Conservation (phyloP, 2,329 filamentous ascomycete genomes). For the Thermoascus crustaceus region DNA sequence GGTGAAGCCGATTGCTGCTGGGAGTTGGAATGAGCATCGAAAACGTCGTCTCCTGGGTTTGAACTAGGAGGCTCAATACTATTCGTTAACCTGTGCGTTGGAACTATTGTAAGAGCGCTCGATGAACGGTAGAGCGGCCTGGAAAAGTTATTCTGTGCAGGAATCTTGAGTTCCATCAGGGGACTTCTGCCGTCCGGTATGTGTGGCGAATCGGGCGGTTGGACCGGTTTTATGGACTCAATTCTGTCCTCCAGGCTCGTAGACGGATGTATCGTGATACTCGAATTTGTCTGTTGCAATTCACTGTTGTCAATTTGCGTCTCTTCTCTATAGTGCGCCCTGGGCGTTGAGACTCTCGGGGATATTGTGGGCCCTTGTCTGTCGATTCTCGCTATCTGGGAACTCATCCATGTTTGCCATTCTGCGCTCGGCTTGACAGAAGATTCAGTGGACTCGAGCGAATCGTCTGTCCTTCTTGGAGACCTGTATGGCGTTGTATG, state of each 20-base stretch:
- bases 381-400: constrained; percentile 27
- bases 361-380: constrained; percentile 5
- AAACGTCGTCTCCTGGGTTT: constrained; percentile 2
- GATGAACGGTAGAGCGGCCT: constrained; percentile 29
- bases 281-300: constrained; percentile 6
- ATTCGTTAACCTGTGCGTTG: constrained; percentile 7
- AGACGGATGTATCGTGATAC: constrained; percentile 1
- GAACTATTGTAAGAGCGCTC: constrained; percentile 17
- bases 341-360: constrained; percentile 12
- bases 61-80: constrained; percentile 2
- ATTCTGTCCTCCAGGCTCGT: neutral
- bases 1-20: constrained; percentile 3
- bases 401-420: constrained; percentile 32
- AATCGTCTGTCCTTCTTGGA: constrained; percentile 15
- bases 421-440: constrained; percentile 21
- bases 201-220: neutral
- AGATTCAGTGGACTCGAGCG: constrained; percentile 1
- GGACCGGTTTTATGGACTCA: constrained; percentile 1
- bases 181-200: neutral
- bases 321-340: constrained; percentile 31
- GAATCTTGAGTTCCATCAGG: constrained; percentile 1
- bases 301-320: constrained; percentile 28
- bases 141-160: constrained; percentile 26
- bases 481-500: constrained; percentile 24
- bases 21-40: neutral